Base-by-base conservation (phyloP, 2,329 filamentous ascomycete genomes). In the Aspergillus spinulosporus region DNA sequence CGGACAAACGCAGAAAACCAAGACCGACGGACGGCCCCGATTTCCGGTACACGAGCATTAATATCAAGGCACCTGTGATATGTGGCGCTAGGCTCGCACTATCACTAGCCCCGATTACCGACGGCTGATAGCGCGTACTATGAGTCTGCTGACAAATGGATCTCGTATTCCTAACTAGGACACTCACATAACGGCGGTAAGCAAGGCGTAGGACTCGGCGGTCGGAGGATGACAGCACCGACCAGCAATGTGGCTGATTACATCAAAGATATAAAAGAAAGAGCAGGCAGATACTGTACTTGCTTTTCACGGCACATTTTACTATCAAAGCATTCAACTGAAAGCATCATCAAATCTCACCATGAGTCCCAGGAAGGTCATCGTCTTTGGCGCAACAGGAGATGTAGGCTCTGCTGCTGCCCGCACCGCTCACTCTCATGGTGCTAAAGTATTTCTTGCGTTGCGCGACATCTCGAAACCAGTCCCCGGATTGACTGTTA, bases 381-480 rank as follows among this genome's bases (percentile, higher is more conserved):
- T 83, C 52, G 66, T 83, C 52, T 82, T 83, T 58, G 80, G 80
- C 26, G 73, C 80, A 12, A 80, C 80, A 8, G 80, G 80, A 45
- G 63, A 63, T 6, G 74, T 81, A 31, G 81, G 73, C 46, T 74
- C 73, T 26, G 63, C 65, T 6, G 68, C 72, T 2, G 79, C 80
- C 4, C 67, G 60, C 12, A 67, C 69, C 29, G 78, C 79, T 29
- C 67, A 69, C 7, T 54, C 69, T 34, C 69, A 66, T 32, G 78
- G 78, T 12, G 74, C 75, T 34, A 75, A 74, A 31, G 77, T 82
- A 4, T 68, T 68, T 47, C 74, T 83, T 1, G 80, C 77, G 1
- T 77, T 82, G 75, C 74, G 80, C 9, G 71, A 81, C 66, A 61
- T 72, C 3, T 58, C 59, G 21, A 82, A 82, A 59, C 9, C 70